These are phyloP conservation scores for Boletus edulis DNA, from an alignment of 768 basidiomycete species.

Conservation along the genomic window DNA sequence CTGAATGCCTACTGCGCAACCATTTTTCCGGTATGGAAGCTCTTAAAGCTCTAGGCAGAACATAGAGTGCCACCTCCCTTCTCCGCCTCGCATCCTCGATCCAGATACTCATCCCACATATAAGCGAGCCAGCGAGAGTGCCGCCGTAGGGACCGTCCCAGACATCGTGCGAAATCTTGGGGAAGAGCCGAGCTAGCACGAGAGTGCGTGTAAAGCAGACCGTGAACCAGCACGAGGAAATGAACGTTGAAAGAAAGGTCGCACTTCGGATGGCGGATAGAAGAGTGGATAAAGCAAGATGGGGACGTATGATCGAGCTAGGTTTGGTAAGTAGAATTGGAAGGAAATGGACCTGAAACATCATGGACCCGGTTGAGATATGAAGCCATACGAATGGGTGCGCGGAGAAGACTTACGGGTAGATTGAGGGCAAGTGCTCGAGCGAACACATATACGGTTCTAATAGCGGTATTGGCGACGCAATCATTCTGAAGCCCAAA, in stretches of 20 bases:
- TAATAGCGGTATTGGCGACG: constrained; percentile 51
- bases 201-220: constrained; percentile 71
- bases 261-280: constrained; percentile 62
- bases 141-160: constrained; percentile 79
- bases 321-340: constrained; percentile 64
- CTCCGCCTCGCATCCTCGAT: constrained; percentile 69
- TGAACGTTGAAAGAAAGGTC: constrained; percentile 68
- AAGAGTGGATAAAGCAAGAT: constrained; percentile 39
- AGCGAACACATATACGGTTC: constrained; percentile 56
- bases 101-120: constrained; percentile 76
- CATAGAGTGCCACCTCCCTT: constrained; percentile 80
- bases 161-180: constrained; percentile 68
- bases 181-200: constrained; percentile 60
- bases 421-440: constrained; percentile 67
- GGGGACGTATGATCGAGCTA: constrained; percentile 44
- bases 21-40: constrained; percentile 58
- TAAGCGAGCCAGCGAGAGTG: constrained; percentile 60
- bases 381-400: background rate
- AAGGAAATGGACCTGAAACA: constrained; percentile 63
- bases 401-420: constrained; percentile 50
- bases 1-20: constrained; percentile 42
- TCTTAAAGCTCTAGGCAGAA: constrained; percentile 67
- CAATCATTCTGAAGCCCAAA: constrained; percentile 56
- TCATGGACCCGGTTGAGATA: background rate
- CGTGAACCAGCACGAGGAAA: constrained; percentile 66